Base-by-base conservation (phyloP, 352 stramenopile species). In the Phytophthora sansomeana region DNA sequence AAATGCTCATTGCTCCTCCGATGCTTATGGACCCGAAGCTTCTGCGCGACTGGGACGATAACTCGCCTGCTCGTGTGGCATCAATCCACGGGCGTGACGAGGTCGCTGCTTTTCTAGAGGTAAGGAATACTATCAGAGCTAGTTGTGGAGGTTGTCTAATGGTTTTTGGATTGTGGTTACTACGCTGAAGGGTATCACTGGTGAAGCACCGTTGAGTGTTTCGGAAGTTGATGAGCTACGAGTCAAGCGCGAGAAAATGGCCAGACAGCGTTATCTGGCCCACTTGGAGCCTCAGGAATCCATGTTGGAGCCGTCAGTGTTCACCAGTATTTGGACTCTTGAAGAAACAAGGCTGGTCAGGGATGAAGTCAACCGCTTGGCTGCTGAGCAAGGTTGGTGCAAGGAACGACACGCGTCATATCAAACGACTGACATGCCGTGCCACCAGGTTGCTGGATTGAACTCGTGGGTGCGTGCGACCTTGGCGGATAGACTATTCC, bases 371-470 rank as follows among this genome's bases (percentile, higher is more conserved):
- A 74, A 83, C 19, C 64, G 60, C 6, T 38, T 78, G 21, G 85
- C 81, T 0, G 36, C 35, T 11, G 39, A 73, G 7, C 69, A 75
- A 5, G 88, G 90, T 10, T 97, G 88, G 90, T 85, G 75, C 60
- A 92, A 72, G 51, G 83, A 92, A 53, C 80, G 90, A 7, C 90
- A 97, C 42, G 72, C 82, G 0, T 87, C 82, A 24, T 95, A 95
- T 58, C 84, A 89, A 28, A 97, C 90, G 29, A 96, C 88, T 7
- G 90, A 97, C 52, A 75, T 97, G 55, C 87, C 88, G 10, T 86
- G 82, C 33, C 83, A 93, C 41, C 83, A 83, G n/a, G 84, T 91
- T 44, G 69, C 82, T 9, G 63, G 69, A 6, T 67, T 93, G 28
- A 81, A 94, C 44, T 56, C 65, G 0, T 96, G 88, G 88, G 83